These are phyloP conservation scores for Fusarium sp. DNA, from an alignment of 2,329 filamentous ascomycete genomes.

Conservation along the genomic window DNA sequence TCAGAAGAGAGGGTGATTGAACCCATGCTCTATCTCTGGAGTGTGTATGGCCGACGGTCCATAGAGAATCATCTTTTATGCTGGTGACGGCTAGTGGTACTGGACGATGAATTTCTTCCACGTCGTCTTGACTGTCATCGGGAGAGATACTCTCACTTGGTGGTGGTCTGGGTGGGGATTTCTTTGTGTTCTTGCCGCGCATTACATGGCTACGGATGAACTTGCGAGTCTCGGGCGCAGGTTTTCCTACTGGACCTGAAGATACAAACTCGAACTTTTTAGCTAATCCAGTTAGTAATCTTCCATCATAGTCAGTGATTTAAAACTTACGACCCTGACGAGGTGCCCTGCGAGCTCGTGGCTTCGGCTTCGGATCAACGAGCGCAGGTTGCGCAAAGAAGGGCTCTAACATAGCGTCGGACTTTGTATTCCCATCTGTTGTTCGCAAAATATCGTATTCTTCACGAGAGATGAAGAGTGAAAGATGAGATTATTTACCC, in stretches of 20 bases:
- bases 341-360: conserved; percentile 14
- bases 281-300: conserved; percentile 2
- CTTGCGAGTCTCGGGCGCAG: conserved; percentile 41
- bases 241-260: conserved; percentile 40
- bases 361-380: neutral
- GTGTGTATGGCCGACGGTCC: conserved; percentile 6
- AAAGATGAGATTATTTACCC: conserved; percentile 24
- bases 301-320: neutral
- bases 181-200: conserved; percentile 45
- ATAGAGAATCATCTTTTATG: neutral
- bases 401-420: conserved; percentile 23
- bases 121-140: neutral
- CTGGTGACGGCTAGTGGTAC: neutral
- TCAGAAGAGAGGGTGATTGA: conserved; percentile 28
- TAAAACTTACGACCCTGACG: conserved; percentile 14
- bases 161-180: neutral
- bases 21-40: conserved; percentile 28
- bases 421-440: neutral
- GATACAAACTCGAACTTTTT: conserved; percentile 47
- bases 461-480: neutral
- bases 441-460: neutral
- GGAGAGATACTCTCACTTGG: neutral
- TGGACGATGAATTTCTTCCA: neutral
- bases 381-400: conserved; percentile 4
- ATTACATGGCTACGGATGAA: conserved; percentile 47